Base-by-base conservation (phyloP, 2,329 filamentous ascomycete species). In the Arthrinium phaeospermum region DNA sequence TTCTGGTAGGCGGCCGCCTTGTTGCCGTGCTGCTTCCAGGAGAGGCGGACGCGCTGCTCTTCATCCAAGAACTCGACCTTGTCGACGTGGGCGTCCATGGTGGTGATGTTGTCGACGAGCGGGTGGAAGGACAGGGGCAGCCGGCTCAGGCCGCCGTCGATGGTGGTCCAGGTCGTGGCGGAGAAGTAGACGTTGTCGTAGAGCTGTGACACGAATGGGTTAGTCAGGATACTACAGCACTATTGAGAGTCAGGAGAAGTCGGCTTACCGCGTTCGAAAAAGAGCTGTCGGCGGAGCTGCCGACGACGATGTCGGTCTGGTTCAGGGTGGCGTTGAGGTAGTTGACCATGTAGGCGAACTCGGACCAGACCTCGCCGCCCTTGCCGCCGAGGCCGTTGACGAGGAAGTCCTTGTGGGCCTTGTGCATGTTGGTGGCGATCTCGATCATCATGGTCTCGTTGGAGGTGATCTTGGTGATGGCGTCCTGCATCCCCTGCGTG, bases 111-210 rank as follows among this genome's bases (percentile, higher is more conserved):
- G 71, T 87, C 82, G 1, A 93, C 87, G 27, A 89, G 85, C 0
- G 92, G 91, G 14, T 85, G 84, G 80, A 94, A 93, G 0, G 91
- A 88, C 0, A 83, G 79, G 0, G 91, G 91, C 0, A 94, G 85
- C 0, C 87, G 87, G 73, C 87, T 88, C 46, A 86, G 76, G 7
- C 81, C 85, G 69, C 85, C 84, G 76, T 93, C 89, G 74, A 93
- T 92, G 4, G 91, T 93, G n/a, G 83, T 84, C 89, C 89, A 92
- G 4, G 85, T 84, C 0, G 87, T 87, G 0, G 90, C 90, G 1
- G 79, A 77, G 77, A 92, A 92, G 80, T 92, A 92, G 6, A 89
- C 83, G 6, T 82, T 82, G 1, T 92, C 90, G 74, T 90, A 89
- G 19, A 87, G 78, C 75, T 79, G 69, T 68, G 34, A 3, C 34